Conservation (phyloP, 306 rosid genomes). For the Leucaena leucocephala region DNA sequence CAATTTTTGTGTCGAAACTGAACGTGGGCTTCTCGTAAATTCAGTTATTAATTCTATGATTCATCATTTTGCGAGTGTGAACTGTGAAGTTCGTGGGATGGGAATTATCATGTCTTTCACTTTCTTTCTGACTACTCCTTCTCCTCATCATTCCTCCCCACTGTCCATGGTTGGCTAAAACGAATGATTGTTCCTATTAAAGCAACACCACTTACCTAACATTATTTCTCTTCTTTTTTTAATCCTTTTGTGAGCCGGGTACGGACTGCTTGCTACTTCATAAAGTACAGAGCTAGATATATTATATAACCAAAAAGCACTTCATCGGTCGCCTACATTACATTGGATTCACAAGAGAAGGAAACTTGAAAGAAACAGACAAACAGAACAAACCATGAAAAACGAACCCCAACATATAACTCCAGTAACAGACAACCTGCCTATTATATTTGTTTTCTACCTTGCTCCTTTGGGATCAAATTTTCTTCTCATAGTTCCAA, state of each 20-base stretch:
- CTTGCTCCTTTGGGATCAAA: constrained; percentile 55
- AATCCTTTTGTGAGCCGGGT: not conserved
- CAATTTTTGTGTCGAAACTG: not conserved
- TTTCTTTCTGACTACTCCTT: constrained; percentile 4
- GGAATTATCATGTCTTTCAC: constrained; percentile 14
- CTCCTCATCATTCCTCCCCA: not conserved
- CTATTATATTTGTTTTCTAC: constrained; percentile 28
- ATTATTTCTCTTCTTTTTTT: not conserved
- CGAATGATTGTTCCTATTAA: constrained; percentile 9
- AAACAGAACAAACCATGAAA: constrained; percentile 30
- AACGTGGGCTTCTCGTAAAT: not conserved
- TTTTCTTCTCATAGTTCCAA: constrained; percentile 69
- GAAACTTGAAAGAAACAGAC: not conserved
- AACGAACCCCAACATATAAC: constrained; percentile 27
- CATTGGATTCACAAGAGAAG: constrained; percentile 7
- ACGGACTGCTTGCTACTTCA: not conserved
- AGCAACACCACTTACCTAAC: constrained; percentile 7
- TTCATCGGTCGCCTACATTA: constrained; percentile 15
- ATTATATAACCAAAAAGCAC: constrained; percentile 20
- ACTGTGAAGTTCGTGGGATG: not conserved
- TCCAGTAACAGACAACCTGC: constrained; percentile 10
- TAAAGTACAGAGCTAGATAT: not conserved
- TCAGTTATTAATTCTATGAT: constrained; percentile 11
- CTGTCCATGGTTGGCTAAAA: constrained; percentile 4
- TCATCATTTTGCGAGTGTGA: not conserved